Conservation (phyloP, 1,284 basidiomycete species). For the Trametes pubescens region DNA sequence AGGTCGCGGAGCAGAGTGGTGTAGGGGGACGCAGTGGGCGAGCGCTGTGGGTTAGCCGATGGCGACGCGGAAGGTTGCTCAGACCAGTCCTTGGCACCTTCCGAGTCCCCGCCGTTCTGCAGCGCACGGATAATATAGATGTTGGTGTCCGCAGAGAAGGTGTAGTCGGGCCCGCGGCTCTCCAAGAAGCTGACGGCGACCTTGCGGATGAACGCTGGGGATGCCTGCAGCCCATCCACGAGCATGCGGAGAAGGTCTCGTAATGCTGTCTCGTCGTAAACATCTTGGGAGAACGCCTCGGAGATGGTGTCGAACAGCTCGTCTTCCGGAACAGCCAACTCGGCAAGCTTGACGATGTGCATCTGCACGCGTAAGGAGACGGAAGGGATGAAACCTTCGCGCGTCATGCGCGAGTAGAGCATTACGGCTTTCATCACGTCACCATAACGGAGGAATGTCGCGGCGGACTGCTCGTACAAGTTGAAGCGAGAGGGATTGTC, state of each 20-base stretch:
- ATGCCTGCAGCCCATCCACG: constrained; percentile 40
- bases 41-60: constrained; percentile 22
- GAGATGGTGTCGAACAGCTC: constrained; percentile 39
- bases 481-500: constrained; percentile 33
- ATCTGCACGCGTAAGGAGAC: constrained; percentile 51
- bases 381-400: constrained; percentile 49
- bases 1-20: constrained; percentile 50
- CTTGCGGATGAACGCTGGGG: constrained; percentile 44
- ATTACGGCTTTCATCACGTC: constrained; percentile 47
- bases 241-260: constrained; percentile 52
- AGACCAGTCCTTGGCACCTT: constrained; percentile 47
- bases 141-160: constrained; percentile 44
- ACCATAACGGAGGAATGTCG: constrained; percentile 46
- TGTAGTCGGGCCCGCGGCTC: constrained; percentile 43
- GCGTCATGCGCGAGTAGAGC: constrained; percentile 52
- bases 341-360: constrained; percentile 42
- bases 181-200: constrained; percentile 49
- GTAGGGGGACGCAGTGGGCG: constrained; percentile 39
- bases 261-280: constrained; percentile 50
- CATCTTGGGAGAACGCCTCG: constrained; percentile 41
- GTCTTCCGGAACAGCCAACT: constrained; percentile 23
- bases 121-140: constrained; percentile 49
- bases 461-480: constrained; percentile 45
- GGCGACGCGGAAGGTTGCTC: constrained; percentile 26
- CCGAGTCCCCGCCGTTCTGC: constrained; percentile 44